A percentile compares a stretch with the other conserved stretches of the same genome.
Conservation (phyloP, 345 rosid species). For the Sisymbrium irio region DNA sequence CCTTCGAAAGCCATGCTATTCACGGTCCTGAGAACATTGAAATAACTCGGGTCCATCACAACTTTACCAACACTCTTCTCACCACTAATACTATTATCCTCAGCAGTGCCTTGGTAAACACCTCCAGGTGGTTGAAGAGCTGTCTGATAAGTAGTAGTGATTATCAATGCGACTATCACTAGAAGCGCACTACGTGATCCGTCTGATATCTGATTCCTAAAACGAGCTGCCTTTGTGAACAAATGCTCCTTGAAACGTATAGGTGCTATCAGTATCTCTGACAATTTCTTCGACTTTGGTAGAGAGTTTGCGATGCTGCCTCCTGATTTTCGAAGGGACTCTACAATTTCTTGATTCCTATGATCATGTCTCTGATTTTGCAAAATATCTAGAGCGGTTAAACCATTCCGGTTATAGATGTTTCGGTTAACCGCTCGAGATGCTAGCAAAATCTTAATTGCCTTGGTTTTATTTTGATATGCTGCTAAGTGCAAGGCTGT, state of each 20-base stretch:
- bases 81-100: neutral
- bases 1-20: constrained; percentile 21
- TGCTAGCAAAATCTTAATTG: constrained; percentile 6
- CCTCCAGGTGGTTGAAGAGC: constrained; percentile 37
- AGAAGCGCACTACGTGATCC: constrained; percentile 25
- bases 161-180: constrained; percentile 36
- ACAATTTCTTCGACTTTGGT: neutral
- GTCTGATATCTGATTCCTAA: constrained; percentile 12
- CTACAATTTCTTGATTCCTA: neutral
- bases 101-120: constrained; percentile 23
- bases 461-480: constrained; percentile 18
- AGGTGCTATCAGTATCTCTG: neutral
- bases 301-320: neutral
- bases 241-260: neutral
- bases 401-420: neutral
- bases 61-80: constrained; percentile 13
- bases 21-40: neutral
- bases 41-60: constrained; percentile 10
- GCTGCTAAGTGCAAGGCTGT: constrained; percentile 26
- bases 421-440: neutral
- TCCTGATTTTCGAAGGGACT: neutral
- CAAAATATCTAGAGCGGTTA: constrained; percentile 26
- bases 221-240: constrained; percentile 5
- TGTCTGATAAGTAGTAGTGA: constrained; percentile 34
- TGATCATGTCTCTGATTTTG: neutral